A percentile compares a stretch with the other conserved stretches of the same genome.
These are phyloP conservation scores for Elymus sibiricus DNA, from an alignment of 176 grass and related monocot genomes.

Conservation along the genomic window DNA sequence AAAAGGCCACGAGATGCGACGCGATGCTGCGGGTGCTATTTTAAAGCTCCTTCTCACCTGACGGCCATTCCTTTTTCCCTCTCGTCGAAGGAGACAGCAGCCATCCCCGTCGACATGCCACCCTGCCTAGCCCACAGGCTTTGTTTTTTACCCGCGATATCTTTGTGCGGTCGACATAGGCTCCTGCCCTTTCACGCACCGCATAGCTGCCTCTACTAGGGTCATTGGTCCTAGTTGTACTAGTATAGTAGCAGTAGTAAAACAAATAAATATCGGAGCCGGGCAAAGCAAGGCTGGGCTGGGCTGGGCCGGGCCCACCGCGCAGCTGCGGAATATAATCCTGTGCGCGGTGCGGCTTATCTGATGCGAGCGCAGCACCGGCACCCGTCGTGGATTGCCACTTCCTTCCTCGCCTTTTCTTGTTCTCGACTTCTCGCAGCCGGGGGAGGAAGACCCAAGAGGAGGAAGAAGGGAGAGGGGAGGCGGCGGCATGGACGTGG, in stretches of 20 bases:
- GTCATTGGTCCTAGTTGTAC: too few relatives aligned
- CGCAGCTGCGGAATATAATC: constrained; percentile 9
- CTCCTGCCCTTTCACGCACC: too few relatives aligned
- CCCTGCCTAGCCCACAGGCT: background rate
- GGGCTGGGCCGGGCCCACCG: too few relatives aligned
- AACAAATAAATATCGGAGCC: too few relatives aligned
- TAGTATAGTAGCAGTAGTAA: too few relatives aligned
- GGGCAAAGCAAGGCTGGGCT: too few relatives aligned
- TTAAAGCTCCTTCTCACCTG: background rate
- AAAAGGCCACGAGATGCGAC: background rate
- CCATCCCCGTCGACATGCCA: background rate
- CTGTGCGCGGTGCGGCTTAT: constrained; percentile 17
- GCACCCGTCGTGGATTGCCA: constrained; percentile 5
- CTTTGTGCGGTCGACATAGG: background rate
- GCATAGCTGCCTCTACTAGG: too few relatives aligned
- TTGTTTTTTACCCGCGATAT: background rate
- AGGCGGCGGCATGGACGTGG: constrained; percentile 40
- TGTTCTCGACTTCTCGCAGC: background rate
- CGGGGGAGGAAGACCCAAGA: background rate
- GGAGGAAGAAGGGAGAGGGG: background rate
- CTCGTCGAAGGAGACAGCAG: background rate
- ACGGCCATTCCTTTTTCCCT: background rate
- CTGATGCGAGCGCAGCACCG: background rate
- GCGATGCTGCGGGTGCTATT: background rate
- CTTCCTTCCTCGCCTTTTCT: background rate